Base-by-base conservation (phyloP, 2,329 filamentous ascomycete genomes). In the Nemania sp. region DNA sequence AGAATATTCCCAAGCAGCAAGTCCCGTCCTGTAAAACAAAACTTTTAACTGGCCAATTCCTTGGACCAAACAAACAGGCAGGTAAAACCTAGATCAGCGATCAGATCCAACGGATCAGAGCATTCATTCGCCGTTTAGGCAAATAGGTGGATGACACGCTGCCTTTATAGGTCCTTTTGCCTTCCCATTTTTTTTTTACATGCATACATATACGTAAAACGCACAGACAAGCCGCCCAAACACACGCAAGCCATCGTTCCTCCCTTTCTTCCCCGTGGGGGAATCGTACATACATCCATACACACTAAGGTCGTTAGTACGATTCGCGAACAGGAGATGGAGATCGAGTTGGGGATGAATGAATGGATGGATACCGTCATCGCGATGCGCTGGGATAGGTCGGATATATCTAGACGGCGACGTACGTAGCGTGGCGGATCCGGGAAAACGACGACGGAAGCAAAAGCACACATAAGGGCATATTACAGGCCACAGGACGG, bases 101-200 rank as follows among this genome's bases (percentile, higher is more conserved):
- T 47, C 35, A 41, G 35, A 58, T 54, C 18, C 47, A 27, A 6
- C 62, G 66, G 62, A 62, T 51, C 35, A 43, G 62, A 59, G 13
- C 49, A 52, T 13, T 45, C 43, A 26, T 15, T 62, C 52, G 57
- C 66, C 66, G 53, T 66, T 68, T 68, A 68, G 66, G 66, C 66
- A 68, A 68, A 68, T 68, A 49, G 27, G 38, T 43, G 29, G 45
- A 59, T 68, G 66, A n/a, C 26, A 68, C 52, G 20, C 26, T 62
- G 47, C 13, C 29, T 27, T 41, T n/a, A n/a, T n/a, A n/a, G n/a
- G n/a, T n/a, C 20, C 20, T 22, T 24, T 41, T 35, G 10, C 15
- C 18, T 10, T 29, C 18, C 15, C 10, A 26, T 18, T 27, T 11
- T 51, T 18, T 18, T 51, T 13, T 26, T 18, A 11, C 51, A 54